A percentile compares a stretch with the other conserved stretches of the same genome.
Evolutionary conservation across 371 early-diverging fungal species (phyloP).

Genomic region (Mucor racemosus): DNA sequence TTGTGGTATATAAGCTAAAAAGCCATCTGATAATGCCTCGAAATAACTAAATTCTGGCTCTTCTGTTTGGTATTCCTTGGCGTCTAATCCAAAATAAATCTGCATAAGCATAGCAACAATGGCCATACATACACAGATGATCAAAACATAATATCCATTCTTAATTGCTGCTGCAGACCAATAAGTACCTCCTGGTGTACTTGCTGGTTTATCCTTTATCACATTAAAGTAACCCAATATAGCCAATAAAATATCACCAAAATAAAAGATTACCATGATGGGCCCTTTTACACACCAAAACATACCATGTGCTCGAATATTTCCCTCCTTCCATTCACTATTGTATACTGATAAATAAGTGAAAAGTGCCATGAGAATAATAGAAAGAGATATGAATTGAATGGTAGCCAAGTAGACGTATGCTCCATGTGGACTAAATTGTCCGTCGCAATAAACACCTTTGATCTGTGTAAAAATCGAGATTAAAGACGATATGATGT

Average conservation of each 20-base stretch:
- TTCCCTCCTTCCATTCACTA: constrained; percentile 45
- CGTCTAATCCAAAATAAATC: constrained; percentile 42
- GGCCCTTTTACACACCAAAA: constrained; percentile 61
- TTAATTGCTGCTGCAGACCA: constrained; percentile 53
- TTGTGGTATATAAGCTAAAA: constrained; percentile 49
- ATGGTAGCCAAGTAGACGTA: constrained; percentile 48
- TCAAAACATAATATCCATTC: constrained; percentile 47
- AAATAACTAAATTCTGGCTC: constrained; percentile 31
- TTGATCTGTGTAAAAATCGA: constrained; percentile 50
- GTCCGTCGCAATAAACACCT: constrained; percentile 49
- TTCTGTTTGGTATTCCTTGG: constrained; percentile 20
- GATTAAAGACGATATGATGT: constrained; percentile 46
- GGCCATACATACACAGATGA: constrained; percentile 46
- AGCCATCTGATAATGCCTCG: constrained; percentile 47
- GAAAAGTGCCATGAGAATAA: constrained; percentile 52
- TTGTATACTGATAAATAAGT: constrained; percentile 50
- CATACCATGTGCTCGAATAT: constrained; percentile 52
- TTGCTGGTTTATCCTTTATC: constrained; percentile 44
- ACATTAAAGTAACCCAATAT: constrained; percentile 34
- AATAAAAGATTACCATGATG: constrained; percentile 54
- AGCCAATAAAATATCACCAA: constrained; percentile 46
- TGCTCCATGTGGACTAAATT: constrained; percentile 44
- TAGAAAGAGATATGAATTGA: constrained; percentile 49
- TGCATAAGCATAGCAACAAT: constrained; percentile 46
- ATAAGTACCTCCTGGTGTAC: constrained; percentile 35